phyloP scores from a whole-genome alignment of 768 basidiomycete species.

The Pleurotus eryngii region DNA sequence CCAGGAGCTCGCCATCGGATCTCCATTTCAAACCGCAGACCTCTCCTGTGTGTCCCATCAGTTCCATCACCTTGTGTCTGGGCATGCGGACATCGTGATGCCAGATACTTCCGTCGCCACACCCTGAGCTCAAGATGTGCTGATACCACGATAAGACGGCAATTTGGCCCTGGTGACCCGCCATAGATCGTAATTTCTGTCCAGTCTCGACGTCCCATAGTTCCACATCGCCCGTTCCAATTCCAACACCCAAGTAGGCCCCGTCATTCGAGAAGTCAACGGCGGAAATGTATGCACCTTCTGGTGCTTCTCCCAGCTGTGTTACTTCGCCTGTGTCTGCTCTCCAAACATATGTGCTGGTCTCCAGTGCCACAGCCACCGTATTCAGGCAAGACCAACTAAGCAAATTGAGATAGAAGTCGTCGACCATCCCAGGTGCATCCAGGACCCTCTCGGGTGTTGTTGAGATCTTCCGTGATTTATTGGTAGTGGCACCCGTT shows the following conservation, averaged over 20 bases:
- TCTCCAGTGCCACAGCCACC: slow-evolving; percentile 86
- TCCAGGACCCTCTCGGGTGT: slow-evolving; percentile 93
- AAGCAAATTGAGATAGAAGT: slow-evolving; percentile 95
- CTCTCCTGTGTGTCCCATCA: slow-evolving; percentile 88
- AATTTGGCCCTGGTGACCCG: slow-evolving; percentile 79
- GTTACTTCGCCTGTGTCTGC: slow-evolving; percentile 87
- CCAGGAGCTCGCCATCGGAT: slow-evolving; percentile 81
- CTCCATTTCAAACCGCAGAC: slow-evolving; percentile 93
- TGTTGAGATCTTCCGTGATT: slow-evolving; percentile 80
- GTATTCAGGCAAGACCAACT: slow-evolving; percentile 86
- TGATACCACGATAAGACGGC: slow-evolving; percentile 85
- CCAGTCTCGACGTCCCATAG: slow-evolving; percentile 89
- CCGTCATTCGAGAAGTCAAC: slow-evolving; percentile 81
- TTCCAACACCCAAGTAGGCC: slow-evolving; percentile 77
- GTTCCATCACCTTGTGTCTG: slow-evolving; percentile 85
- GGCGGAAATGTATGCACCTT: slow-evolving; percentile 71
- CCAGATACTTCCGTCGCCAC: slow-evolving; percentile 92
- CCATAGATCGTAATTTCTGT: slow-evolving; percentile 86
- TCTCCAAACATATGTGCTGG: slow-evolving; percentile 89
- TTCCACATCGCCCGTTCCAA: slow-evolving; percentile 82
- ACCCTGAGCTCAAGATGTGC: slow-evolving; percentile 84
- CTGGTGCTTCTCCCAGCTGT: slow-evolving; percentile 71
- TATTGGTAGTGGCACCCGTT: slow-evolving; percentile 59
- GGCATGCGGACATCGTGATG: slow-evolving; percentile 93
- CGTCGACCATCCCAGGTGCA: slow-evolving; percentile 89